phyloP scores from a whole-genome alignment of 139 green algal genomes.

The Chlamydomonas sphaeroides region DNA sequence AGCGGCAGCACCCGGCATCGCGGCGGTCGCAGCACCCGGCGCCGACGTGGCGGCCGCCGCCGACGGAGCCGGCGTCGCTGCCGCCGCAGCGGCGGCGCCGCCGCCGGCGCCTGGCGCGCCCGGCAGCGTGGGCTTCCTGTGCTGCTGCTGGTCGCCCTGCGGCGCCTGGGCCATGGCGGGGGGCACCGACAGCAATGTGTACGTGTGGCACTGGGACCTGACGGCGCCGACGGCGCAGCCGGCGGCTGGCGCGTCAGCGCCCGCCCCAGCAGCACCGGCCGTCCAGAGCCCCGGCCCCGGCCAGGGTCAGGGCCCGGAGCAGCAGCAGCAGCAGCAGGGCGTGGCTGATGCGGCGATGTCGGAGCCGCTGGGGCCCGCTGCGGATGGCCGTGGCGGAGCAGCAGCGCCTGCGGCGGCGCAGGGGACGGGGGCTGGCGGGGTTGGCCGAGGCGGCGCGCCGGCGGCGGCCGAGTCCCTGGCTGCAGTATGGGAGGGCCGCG shows the following conservation, averaged over 20 bases:
- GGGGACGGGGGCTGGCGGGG: not conserved
- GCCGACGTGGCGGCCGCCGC: no score
- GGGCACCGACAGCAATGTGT: conserved; percentile 65
- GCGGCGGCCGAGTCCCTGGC: not conserved
- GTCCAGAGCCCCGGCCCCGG: no score
- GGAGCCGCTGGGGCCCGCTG: no score
- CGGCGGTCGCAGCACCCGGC: no score
- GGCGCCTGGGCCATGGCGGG: conserved; percentile 76
- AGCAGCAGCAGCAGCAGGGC: no score
- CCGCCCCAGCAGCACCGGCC: no score
- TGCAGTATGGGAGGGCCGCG: not conserved
- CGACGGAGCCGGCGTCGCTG: not conserved
- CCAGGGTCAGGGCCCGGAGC: no score
- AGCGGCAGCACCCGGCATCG: no score
- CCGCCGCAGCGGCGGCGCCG: not conserved
- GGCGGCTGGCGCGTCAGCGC: not conserved
- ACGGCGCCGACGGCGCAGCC: not conserved
- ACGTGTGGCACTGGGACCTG: conserved; percentile 76
- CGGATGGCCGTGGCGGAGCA: no score
- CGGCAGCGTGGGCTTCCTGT: conserved; percentile 53
- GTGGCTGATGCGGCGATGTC: no score
- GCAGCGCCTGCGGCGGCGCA: not conserved
- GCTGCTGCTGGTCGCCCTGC: conserved; percentile 73
- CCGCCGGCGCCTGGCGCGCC: not conserved
- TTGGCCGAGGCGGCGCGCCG: not conserved